Evolutionary conservation across 2,329 filamentous ascomycete genomes (phyloP).

Genomic region (Phaeosphaeria sp.): DNA sequence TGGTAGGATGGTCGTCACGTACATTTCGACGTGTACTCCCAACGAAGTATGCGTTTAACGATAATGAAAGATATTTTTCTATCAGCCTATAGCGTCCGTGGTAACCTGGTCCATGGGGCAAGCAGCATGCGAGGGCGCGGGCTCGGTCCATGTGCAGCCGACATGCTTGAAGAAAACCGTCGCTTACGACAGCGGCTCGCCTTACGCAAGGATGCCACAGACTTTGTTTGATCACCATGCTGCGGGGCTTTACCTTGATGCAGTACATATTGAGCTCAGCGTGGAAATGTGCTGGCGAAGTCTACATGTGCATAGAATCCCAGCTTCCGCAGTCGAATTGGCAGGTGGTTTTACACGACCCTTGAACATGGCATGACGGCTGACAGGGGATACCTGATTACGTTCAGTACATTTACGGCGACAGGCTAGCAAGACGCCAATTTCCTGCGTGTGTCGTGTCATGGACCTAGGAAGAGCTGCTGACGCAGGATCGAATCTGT

Average conservation of each 20-base stretch:
- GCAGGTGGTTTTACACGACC: background rate
- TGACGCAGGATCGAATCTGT: background rate
- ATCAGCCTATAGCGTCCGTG: background rate
- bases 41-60: background rate
- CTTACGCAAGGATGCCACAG: background rate
- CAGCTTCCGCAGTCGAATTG: background rate
- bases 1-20: background rate
- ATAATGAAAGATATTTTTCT: background rate
- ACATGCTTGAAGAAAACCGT: background rate
- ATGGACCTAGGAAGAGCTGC: background rate
- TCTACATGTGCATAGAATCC: background rate
- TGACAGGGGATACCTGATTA: background rate
- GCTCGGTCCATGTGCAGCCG: background rate
- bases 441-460: background rate
- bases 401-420: too few species aligned
- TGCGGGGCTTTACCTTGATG: background rate
- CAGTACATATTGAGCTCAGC: background rate
- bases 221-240: background rate
- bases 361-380: background rate
- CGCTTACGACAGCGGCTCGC: background rate
- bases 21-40: background rate
- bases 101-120: background rate
- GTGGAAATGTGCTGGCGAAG: background rate
- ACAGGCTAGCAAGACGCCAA: background rate
- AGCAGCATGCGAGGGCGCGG: background rate